Conservation (phyloP, 2,329 filamentous ascomycete species). For the Ceratocystis albifundus region DNA sequence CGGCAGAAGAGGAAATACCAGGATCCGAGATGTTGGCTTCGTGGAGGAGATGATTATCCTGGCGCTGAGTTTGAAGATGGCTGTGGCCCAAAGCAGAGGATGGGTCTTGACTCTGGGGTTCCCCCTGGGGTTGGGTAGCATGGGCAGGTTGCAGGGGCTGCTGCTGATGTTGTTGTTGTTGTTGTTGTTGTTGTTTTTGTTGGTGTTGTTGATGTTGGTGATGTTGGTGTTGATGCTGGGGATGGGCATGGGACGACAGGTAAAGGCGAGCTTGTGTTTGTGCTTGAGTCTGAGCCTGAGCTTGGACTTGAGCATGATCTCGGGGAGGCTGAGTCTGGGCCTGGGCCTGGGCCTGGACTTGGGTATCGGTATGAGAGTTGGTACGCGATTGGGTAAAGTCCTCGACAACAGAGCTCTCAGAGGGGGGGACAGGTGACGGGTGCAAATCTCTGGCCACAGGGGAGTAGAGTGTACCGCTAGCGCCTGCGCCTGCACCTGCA, state of each 20-base stretch:
- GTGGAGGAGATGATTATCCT: conserved; percentile 8
- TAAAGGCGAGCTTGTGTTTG: background rate
- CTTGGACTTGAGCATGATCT: conserved; percentile 7
- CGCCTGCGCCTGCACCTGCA: background rate
- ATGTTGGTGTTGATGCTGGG: conserved; percentile 30
- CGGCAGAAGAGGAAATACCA: too few relatives aligned
- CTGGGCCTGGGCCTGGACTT: background rate
- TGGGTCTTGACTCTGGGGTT: background rate
- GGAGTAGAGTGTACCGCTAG: conserved; percentile 12
- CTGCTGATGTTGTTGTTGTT: conserved; percentile 17
- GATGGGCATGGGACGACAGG: conserved; percentile 31
- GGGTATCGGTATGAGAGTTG: background rate
- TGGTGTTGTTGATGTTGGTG: conserved; percentile 32
- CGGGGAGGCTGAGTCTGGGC: conserved; percentile 1
- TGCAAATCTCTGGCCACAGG: conserved; percentile 16
- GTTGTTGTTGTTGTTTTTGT: background rate
- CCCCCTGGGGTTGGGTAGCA: background rate
- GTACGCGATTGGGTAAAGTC: background rate
- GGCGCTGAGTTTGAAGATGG: conserved; percentile 19
- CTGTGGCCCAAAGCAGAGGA: background rate
- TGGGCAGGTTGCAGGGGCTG: conserved; percentile 20
- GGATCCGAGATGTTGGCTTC: conserved; percentile 6
- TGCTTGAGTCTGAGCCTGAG: background rate
- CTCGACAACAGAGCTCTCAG: background rate
- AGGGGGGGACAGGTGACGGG: background rate